These are phyloP conservation scores for Diaporthe sp. DNA, from an alignment of 2,329 filamentous ascomycete genomes.

Conservation along the genomic window DNA sequence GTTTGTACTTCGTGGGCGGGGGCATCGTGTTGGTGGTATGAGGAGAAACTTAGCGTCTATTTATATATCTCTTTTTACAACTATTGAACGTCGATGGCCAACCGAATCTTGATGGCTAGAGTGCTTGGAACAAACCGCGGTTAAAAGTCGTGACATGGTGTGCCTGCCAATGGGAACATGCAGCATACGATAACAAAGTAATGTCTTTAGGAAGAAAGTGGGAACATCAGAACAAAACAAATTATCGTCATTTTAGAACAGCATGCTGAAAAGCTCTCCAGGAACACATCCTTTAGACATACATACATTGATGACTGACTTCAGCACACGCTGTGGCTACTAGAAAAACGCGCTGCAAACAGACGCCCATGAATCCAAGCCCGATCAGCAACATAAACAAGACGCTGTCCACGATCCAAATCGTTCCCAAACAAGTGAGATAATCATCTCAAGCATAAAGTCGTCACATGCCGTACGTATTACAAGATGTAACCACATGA, in stretches of 20 bases:
- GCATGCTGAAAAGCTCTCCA: not conserved
- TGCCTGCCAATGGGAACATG: not conserved
- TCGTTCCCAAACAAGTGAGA: not conserved
- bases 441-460: not conserved
- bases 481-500: not conserved
- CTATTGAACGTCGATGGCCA: not conserved
- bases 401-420: not conserved
- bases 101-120: fast-evolving
- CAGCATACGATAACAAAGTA: no score
- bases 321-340: not conserved
- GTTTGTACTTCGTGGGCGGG: no score
- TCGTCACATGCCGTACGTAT: not conserved
- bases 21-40: not conserved
- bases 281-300: not conserved
- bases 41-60: not conserved
- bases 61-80: not conserved
- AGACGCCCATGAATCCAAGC: not conserved
- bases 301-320: not conserved
- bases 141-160: not conserved
- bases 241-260: fast-evolving
- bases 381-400: not conserved
- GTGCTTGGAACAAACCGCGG: not conserved
- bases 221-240: not conserved
- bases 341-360: not conserved
- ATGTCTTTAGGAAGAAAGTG: no score